A percentile compares a stretch with the other conserved stretches of the same genome.
phyloP scores from a whole-genome alignment of 352 stramenopile species.

The Phytophthora syringae region DNA sequence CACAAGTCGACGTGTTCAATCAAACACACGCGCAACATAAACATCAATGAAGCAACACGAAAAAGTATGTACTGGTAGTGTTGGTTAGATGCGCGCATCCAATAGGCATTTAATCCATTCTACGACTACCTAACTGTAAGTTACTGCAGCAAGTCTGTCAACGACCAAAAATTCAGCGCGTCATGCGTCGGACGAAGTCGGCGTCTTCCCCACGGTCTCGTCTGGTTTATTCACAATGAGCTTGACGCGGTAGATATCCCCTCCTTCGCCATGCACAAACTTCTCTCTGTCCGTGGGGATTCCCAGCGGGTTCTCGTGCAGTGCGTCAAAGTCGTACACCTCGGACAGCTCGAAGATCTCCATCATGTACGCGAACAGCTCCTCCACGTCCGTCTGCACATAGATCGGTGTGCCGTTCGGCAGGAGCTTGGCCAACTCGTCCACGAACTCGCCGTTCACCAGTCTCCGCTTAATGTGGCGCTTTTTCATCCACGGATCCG shows the following conservation, averaged over 20 bases:
- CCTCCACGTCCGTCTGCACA: conserved; percentile 83
- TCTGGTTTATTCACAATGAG: conserved; percentile 43
- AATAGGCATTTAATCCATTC: too few relatives aligned
- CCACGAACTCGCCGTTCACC: conserved; percentile 73
- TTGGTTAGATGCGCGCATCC: too few relatives aligned
- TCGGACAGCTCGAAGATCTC: conserved; percentile 71
- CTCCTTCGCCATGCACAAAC: conserved; percentile 66
- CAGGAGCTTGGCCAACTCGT: conserved; percentile 63
- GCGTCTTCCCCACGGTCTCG: neutral
- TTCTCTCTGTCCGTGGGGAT: conserved; percentile 80
- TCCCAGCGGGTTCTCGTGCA: conserved; percentile 64
- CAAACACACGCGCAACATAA: conserved; percentile 5
- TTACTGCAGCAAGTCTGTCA: conserved; percentile 4
- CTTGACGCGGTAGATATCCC: conserved; percentile 74
- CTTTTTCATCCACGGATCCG: conserved; percentile 92
- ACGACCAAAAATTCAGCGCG: neutral
- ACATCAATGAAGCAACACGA: conserved; percentile 23
- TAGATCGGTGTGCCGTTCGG: conserved; percentile 65
- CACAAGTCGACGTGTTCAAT: conserved; percentile 10
- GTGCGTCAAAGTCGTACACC: conserved; percentile 46
- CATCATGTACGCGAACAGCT: conserved; percentile 88
- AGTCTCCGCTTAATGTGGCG: conserved; percentile 83
- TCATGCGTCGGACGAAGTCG: conserved; percentile 15
- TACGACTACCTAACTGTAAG: too few relatives aligned
- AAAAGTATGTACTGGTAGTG: too few relatives aligned